Conservation (phyloP, 2,329 filamentous ascomycete genomes). For the Mycosphaerella sp. region DNA sequence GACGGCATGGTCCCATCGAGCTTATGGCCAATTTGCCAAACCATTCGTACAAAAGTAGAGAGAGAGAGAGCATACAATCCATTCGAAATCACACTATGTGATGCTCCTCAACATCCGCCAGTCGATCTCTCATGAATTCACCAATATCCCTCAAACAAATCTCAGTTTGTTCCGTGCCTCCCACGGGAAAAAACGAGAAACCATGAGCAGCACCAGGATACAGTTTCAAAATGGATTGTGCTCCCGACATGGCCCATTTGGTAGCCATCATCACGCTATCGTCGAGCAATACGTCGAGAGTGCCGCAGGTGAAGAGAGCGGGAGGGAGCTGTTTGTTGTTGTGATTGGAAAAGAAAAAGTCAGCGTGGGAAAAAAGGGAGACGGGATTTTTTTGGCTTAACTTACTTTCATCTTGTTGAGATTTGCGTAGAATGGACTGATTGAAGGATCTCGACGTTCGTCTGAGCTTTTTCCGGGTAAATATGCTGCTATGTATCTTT, state of each 20-base stretch:
- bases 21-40: no score
- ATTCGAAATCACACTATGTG: no score
- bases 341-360: background rate
- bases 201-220: slow-evolving; percentile 47
- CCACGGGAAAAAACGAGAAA: slow-evolving; percentile 42
- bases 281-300: slow-evolving; percentile 49
- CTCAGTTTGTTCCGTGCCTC: slow-evolving; percentile 23
- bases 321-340: slow-evolving; percentile 41
- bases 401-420: slow-evolving; percentile 28
- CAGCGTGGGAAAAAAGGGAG: background rate
- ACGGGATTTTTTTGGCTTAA: background rate
- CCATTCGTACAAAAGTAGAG: no score
- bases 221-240: slow-evolving; percentile 48
- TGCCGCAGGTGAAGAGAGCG: slow-evolving; percentile 51
- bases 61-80: no score
- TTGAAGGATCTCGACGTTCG: slow-evolving; percentile 40
- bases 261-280: slow-evolving; percentile 49
- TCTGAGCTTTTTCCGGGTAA: slow-evolving; percentile 40
- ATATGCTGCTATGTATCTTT: slow-evolving; percentile 42
- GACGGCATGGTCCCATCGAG: no score
- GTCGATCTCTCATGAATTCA: background rate
- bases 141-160: background rate
- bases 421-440: slow-evolving; percentile 49
- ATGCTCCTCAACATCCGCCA: no score
- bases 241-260: slow-evolving; percentile 50